phyloP scores from a whole-genome alignment of 768 basidiomycete species.

The Butyriboletus loyo region DNA sequence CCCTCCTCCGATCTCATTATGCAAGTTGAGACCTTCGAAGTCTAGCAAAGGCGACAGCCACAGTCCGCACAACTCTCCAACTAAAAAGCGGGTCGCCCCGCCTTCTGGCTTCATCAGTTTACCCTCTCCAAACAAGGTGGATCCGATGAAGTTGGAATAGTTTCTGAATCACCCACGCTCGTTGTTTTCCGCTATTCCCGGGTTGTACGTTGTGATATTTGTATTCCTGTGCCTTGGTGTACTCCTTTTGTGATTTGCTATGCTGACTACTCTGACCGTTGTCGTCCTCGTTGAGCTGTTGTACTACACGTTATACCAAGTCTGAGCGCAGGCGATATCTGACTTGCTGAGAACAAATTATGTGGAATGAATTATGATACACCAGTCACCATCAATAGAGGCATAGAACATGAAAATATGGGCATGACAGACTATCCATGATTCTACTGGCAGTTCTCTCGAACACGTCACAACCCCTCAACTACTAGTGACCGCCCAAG shows the following conservation, averaged over 20 bases:
- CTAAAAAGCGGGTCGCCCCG: constrained; percentile 18
- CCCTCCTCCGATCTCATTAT: constrained; percentile 62
- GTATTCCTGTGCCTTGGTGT: constrained; percentile 7
- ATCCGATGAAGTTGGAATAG: constrained; percentile 43
- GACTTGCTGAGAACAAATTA: constrained; percentile 12
- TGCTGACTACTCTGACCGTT: constrained; percentile 13
- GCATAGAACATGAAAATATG: constrained; percentile 5
- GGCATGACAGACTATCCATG: constrained; percentile 5
- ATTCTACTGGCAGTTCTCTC: background rate
- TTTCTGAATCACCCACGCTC: background rate
- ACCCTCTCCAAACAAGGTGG: constrained; percentile 43
- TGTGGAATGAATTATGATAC: constrained; percentile 13
- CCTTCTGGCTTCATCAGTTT: constrained; percentile 24
- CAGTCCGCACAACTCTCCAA: constrained; percentile 24
- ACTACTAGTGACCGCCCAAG: constrained; percentile 23
- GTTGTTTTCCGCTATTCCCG: background rate
- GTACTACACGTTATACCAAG: constrained; percentile 14
- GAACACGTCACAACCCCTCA: background rate
- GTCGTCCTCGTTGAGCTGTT: constrained; percentile 11
- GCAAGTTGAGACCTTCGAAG: constrained; percentile 36
- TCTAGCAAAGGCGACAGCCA: constrained; percentile 10
- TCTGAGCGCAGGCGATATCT: constrained; percentile 9
- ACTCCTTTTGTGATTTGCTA: background rate
- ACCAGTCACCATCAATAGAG: background rate
- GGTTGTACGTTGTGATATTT: constrained; percentile 6